phyloP scores from a whole-genome alignment of 2,329 filamentous ascomycete species.

The Sporothrix protearum region DNA sequence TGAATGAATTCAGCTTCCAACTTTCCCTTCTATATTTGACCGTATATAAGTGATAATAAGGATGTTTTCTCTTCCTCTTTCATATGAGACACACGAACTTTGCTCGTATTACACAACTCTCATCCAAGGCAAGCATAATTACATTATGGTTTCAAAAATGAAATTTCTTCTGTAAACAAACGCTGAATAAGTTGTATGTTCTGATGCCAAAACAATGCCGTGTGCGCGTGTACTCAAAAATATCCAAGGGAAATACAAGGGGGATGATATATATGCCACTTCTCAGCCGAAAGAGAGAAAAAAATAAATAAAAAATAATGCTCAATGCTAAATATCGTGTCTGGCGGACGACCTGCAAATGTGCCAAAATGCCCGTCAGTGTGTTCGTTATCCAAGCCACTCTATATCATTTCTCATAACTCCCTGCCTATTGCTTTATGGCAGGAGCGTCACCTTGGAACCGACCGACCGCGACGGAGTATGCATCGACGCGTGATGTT shows the following conservation, averaged over 20 bases:
- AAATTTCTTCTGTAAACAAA: too few relatives aligned
- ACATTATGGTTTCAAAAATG: too few relatives aligned
- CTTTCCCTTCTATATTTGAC: too few relatives aligned
- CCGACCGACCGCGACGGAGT: slow-evolving; percentile 6
- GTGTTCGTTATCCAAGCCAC: too few relatives aligned
- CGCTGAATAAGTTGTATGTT: not conserved
- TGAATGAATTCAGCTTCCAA: too few relatives aligned
- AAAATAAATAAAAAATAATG: not conserved
- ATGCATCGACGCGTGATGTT: not conserved
- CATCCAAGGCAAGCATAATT: too few relatives aligned
- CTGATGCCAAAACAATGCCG: not conserved
- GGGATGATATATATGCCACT: too few relatives aligned
- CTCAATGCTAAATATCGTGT: not conserved
- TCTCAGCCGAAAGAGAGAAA: not conserved
- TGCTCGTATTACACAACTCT: too few relatives aligned
- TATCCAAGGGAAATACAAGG: not conserved
- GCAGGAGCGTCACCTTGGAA: slow-evolving; percentile 25
- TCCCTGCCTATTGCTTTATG: slow-evolving; percentile 1
- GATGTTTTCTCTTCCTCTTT: too few relatives aligned
- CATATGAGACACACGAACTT: too few relatives aligned
- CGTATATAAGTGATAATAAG: too few relatives aligned
- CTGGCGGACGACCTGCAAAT: not conserved
- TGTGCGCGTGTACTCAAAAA: not conserved
- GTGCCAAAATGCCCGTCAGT: not conserved
- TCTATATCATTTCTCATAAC: not conserved